phyloP scores from a whole-genome alignment of 805 yeast species.

The Hanseniaspora clermontiae region DNA sequence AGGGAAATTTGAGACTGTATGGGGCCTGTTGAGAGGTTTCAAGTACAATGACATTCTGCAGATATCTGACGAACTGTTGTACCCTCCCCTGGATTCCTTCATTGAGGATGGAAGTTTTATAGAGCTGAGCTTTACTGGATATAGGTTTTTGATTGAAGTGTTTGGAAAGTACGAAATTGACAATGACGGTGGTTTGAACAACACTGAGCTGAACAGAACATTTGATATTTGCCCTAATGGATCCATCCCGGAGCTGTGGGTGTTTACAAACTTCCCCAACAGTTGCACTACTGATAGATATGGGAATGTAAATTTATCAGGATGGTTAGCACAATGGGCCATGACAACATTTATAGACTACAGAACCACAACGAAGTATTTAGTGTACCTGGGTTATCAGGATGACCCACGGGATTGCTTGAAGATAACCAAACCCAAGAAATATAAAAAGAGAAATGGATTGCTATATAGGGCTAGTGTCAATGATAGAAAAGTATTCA shows the following conservation, averaged over 20 bases:
- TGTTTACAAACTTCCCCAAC: conserved; percentile 68
- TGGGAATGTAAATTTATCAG: conserved; percentile 84
- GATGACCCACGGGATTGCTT: conserved; percentile 41
- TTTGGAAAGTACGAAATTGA: conserved; percentile 83
- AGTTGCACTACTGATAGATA: conserved; percentile 82
- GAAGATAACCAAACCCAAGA: conserved; percentile 72
- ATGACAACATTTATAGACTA: conserved; percentile 85
- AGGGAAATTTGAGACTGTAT: conserved; percentile 91
- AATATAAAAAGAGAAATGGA: conserved; percentile 51
- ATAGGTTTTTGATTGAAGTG: conserved; percentile 79
- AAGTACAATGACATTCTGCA: conserved; percentile 88
- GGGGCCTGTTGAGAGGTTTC: conserved; percentile 85
- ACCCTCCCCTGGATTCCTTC: conserved; percentile 67
- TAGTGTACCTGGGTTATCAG: conserved; percentile 84
- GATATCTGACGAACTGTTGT: conserved; percentile 62
- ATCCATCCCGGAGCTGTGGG: conserved; percentile 67
- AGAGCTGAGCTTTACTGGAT: conserved; percentile 85
- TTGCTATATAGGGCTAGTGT: conserved; percentile 56
- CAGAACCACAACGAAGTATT: conserved; percentile 70
- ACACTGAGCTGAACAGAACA: conserved; percentile 50
- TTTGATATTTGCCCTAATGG: conserved; percentile 83
- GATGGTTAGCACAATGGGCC: conserved; percentile 99
- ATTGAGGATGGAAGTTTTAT: conserved; percentile 50
- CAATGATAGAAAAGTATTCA: conserved; percentile 78
- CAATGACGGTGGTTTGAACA: conserved; percentile 89